A percentile compares a stretch with the other conserved stretches of the same genome.
Evolutionary conservation across 441 rosid species (phyloP).

Genomic region (Aquilaria agallochum): DNA sequence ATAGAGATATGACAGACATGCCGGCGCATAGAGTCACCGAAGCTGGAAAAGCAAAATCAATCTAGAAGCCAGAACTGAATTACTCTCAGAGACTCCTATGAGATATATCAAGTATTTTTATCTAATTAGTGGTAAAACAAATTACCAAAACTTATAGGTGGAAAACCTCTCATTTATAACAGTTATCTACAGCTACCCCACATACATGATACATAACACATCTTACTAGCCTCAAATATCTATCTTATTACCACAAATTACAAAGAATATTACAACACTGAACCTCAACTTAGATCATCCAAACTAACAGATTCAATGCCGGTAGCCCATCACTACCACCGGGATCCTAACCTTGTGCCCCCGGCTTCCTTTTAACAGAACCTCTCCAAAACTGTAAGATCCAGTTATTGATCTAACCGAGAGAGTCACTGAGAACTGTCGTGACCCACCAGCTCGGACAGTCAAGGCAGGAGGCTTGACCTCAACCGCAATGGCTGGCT

Average conservation of each 20-base stretch:
- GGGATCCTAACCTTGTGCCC: slow-evolving; percentile 90
- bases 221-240: slow-evolving; percentile 24
- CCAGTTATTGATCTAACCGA: slow-evolving; percentile 66
- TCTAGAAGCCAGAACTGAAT: no score
- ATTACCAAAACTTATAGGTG: slow-evolving; percentile 37
- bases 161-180: slow-evolving; percentile 25
- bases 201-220: slow-evolving; percentile 23
- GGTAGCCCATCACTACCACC: slow-evolving; percentile 76
- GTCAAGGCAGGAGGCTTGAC: slow-evolving; percentile 90
- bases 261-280: slow-evolving; percentile 60
- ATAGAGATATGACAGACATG: no score
- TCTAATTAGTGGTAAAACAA: slow-evolving; percentile 16
- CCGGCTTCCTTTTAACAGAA: slow-evolving; percentile 83
- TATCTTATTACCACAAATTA: slow-evolving; percentile 53
- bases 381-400: slow-evolving; percentile 76
- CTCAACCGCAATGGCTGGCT: slow-evolving; percentile 77
- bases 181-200: slow-evolving; percentile 39
- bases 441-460: slow-evolving; percentile 53
- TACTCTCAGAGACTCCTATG: no score
- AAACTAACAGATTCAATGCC: slow-evolving; percentile 34
- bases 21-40: no score
- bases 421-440: slow-evolving; percentile 62
- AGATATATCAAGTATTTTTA: slow-evolving; percentile 14
- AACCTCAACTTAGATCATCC: slow-evolving; percentile 16
- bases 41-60: no score